Evolutionary conservation across 345 rosid genomes (phyloP).

Genomic region (Draba incana): DNA sequence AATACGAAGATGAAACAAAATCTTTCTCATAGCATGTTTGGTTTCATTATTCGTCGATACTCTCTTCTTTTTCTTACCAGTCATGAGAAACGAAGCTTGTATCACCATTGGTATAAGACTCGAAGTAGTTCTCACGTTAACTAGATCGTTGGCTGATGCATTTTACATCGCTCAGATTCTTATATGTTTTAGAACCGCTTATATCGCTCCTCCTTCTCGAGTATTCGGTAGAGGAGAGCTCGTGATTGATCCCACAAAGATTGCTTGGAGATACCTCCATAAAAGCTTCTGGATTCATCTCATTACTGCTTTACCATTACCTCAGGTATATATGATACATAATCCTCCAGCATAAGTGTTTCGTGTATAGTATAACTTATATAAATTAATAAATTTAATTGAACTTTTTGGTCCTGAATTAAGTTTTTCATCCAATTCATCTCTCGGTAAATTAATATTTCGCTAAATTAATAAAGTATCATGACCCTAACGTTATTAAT

Average conservation of each 20-base stretch:
- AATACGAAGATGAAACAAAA: constrained; percentile 69
- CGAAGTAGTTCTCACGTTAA: constrained; percentile 60
- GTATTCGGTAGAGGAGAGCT: constrained; percentile 94
- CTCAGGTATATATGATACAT: constrained; percentile 72
- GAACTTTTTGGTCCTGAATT: too few relatives aligned
- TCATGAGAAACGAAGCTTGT: constrained; percentile 55
- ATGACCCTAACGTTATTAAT: too few relatives aligned
- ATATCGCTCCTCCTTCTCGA: constrained; percentile 85
- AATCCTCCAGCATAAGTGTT: neutral
- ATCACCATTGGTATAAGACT: constrained; percentile 60
- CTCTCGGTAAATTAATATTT: too few relatives aligned
- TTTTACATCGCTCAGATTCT: constrained; percentile 74
- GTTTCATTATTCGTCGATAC: constrained; percentile 86
- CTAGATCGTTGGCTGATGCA: constrained; percentile 72
- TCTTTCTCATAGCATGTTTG: constrained; percentile 69
- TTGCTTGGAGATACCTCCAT: constrained; percentile 60
- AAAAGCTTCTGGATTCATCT: constrained; percentile 73
- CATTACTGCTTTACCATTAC: constrained; percentile 83
- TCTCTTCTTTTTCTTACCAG: constrained; percentile 72
- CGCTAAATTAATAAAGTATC: too few relatives aligned
- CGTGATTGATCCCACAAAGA: constrained; percentile 65
- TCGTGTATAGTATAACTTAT: too few relatives aligned
- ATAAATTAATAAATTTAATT: too few relatives aligned
- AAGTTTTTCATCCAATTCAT: too few relatives aligned
- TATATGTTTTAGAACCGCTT: constrained; percentile 74